Percentiles rank a stretch among this genome's conserved stretches.
Evolutionary conservation across 768 basidiomycete genomes (phyloP).

Genomic region (Trametes cubensis): DNA sequence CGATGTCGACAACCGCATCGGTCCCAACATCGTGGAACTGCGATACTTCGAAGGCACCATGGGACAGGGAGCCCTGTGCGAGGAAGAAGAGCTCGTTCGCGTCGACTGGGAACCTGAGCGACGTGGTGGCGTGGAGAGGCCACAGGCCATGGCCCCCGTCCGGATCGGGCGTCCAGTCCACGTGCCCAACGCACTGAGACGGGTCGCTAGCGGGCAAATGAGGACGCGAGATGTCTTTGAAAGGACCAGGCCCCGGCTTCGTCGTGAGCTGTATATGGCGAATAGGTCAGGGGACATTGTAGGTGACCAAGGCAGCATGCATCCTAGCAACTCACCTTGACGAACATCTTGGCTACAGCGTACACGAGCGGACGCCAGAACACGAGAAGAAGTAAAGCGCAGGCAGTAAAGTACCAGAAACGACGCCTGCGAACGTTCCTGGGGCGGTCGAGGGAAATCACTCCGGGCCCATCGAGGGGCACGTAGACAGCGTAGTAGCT

Average conservation of each 20-base stretch:
- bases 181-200: constrained; percentile 1
- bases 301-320: not conserved
- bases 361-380: constrained; percentile 8
- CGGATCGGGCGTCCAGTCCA: constrained; percentile 15
- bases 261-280: not conserved
- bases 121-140: constrained; percentile 16
- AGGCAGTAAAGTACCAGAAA: constrained; percentile 20
- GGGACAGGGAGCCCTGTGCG: constrained; percentile 5
- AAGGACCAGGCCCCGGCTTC: not conserved
- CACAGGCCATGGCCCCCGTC: not conserved
- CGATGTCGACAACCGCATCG: constrained; percentile 28
- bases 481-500: constrained; percentile 11
- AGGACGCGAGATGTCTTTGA: not conserved
- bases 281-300: not conserved
- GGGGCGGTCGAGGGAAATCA: constrained; percentile 1
- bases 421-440: constrained; percentile 20
- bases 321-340: not conserved
- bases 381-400: constrained; percentile 7
- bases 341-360: not conserved
- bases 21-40: constrained; percentile 7
- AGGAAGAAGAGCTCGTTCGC: constrained; percentile 19
- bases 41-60: constrained; percentile 22
- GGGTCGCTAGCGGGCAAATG: not conserved
- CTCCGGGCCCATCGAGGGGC: not conserved
- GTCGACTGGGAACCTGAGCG: constrained; percentile 19